Base-by-base conservation (phyloP, 176 grass and related monocot species). In the Elaeis guineensis region DNA sequence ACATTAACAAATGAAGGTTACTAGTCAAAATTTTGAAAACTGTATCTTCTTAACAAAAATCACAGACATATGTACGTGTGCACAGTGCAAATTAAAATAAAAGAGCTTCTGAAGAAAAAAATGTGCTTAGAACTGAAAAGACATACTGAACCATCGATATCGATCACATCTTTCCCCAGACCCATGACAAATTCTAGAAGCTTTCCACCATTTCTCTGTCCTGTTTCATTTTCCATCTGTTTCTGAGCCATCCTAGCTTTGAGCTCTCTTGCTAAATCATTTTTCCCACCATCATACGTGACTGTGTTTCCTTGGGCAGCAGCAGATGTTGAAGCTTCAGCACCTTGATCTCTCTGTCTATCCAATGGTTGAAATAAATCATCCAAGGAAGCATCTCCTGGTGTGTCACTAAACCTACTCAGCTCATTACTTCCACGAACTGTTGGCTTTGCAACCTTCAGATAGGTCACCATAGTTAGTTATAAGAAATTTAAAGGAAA, bases 341-440 rank as follows among this genome's bases (percentile, higher is more conserved):
- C 55, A 26, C 58, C 80, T 72, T 75, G 66, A 77, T 77, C 76
- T 63, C 51, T 76, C 25, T 21, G 82, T 72, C 81, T 85, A 21
- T 85, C 73, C 30, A 90, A 70, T 53, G 80, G 81, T 53, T 73
- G 93, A 81, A 98, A 98, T 77, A 98, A 75, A 74, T 98, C 93
- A 29, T 98, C 93, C 1, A 98, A 72, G 7, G 81, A 83, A 58
- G 92, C 84, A 68, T 98, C 93, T 67, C 59, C 79, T 72, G 93
- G 87, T 55, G 85, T 85, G 50, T 98, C 93, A 54, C 93, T 92
- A 78, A 98, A 98, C 72, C 84, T 87, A 57, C 76, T 86, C 49
- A 98, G 66, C 64, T 76, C 76, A 58, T 77, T 67, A 54, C 20
- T 56, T 54, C 63, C 77, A 21, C 79, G 76, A 75, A 55, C 44